Base-by-base conservation (phyloP, 164 flowering plant genomes). In the Cinnamomum chago region DNA sequence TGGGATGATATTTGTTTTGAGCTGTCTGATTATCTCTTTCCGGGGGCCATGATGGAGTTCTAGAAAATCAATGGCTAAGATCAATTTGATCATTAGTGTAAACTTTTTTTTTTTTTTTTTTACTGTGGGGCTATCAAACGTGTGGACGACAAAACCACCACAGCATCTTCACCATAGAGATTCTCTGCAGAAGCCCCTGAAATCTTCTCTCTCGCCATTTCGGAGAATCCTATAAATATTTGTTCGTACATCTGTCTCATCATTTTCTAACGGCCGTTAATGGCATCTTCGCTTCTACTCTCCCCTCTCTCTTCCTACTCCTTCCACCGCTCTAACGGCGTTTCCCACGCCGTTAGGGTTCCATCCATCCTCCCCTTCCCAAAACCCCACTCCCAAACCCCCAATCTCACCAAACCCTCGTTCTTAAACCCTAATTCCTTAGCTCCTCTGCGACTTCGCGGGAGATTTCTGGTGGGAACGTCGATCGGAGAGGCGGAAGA, bases 201-300 rank as follows among this genome's bases (percentile, higher is more conserved):
- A 11, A 64, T 12, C 13, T 18, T 28, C 69, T 28, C 69, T 24
- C 67, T 24, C 30, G 9, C 67, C 25, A 12, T 22, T 22, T 67
- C 67, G 14, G 67, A 64, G 27, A 64, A 23, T 66, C 69, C 30
- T 17, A 55, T 14, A 30, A 66, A 66, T 66, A 35, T 17, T 15
- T 25, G n/a, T 11, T 14, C 6, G 18, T 14, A 30, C 7, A 30
- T 67, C 5, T 13, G 28, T 40, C 47, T 40, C 47, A 2, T 50
- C 55, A 30, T 30, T 66, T 50, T 50, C 35, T 2, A n/a, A n/a
- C 72, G 18, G 10, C 62, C 50, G n/a, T 66, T 24, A 71, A 82
- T 80, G 82, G 82, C 85, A 55, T 73, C 82, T 67, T 71, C 85
- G 25, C 81, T 75, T 67, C 68, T 75, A 33, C 80, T 72, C 52